phyloP scores from a whole-genome alignment of 345 rosid species.

The Kernera saxatilis region DNA sequence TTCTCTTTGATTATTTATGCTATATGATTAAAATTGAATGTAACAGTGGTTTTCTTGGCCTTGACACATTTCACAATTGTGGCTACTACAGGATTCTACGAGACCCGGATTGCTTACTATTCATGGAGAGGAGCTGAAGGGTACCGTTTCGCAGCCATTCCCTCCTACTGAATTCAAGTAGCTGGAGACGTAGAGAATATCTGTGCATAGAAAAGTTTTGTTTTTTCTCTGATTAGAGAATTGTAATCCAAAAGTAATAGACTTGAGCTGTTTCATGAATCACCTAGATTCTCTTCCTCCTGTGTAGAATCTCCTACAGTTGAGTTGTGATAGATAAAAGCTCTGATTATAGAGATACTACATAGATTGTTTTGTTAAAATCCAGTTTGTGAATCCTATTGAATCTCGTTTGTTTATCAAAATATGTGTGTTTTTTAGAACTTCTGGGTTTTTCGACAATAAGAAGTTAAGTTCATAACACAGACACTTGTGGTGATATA shows the following conservation, averaged over 20 bases:
- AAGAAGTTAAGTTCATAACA: background rate
- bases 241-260: background rate
- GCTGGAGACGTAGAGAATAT: background rate
- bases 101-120: conserved; percentile 84
- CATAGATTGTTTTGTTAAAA: background rate
- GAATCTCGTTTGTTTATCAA: background rate
- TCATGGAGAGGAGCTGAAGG: conserved; percentile 87
- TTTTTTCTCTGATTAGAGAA: background rate
- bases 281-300: background rate
- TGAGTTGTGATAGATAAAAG: background rate
- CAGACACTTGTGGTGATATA: background rate
- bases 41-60: background rate
- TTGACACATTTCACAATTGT: conserved; percentile 2
- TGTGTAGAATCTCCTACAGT: background rate
- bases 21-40: background rate
- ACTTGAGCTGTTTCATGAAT: conserved; percentile 7
- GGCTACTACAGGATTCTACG: conserved; percentile 68
- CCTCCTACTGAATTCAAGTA: conserved; percentile 47
- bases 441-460: background rate
- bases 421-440: background rate
- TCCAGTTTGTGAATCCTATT: conserved; percentile 6
- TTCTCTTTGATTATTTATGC: background rate
- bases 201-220: conserved; percentile 9
- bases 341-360: background rate
- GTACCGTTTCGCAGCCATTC: conserved; percentile 74